Percentiles rank a stretch among this genome's conserved stretches.
These are phyloP conservation scores for Canavalia gladiata DNA, from an alignment of 306 rosid species.

Conservation along the genomic window DNA sequence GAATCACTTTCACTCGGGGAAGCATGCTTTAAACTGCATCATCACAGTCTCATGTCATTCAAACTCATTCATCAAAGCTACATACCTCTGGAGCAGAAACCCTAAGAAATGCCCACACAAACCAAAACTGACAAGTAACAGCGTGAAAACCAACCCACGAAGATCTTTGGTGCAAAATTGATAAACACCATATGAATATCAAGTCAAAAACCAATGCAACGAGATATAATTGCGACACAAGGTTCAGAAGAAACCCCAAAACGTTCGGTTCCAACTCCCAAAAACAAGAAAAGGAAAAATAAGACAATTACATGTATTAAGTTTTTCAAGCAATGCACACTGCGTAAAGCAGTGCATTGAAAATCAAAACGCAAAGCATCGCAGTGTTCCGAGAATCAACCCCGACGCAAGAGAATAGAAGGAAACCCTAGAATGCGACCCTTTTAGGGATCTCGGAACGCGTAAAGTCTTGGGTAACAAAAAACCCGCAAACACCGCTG, in stretches of 20 bases:
- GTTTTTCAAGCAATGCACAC: constrained; percentile 9
- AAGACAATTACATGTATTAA: background rate
- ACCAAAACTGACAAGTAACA: constrained; percentile 5
- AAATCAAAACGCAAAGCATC: constrained; percentile 30
- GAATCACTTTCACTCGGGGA: background rate
- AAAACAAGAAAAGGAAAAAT: background rate
- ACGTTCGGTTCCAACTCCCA: background rate
- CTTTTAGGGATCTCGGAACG: constrained; percentile 40
- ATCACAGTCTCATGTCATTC: constrained; percentile 13
- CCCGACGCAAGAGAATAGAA: constrained; percentile 38
- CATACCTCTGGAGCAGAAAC: constrained; percentile 24
- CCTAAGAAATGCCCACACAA: constrained; percentile 36
- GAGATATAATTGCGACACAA: constrained; percentile 18
- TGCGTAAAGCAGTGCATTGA: constrained; percentile 13
- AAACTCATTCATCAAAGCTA: background rate
- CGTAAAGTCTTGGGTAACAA: background rate
- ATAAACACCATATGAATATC: constrained; percentile 1
- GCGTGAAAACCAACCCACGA: constrained; percentile 20
- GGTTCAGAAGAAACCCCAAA: constrained; percentile 3
- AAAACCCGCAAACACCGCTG: constrained; percentile 11
- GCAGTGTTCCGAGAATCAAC: constrained; percentile 17
- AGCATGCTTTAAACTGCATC: constrained; percentile 21
- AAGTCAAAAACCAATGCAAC: constrained; percentile 25
- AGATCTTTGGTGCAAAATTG: background rate
- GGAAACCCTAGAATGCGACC: constrained; percentile 53